phyloP scores from a whole-genome alignment of 2,329 filamentous ascomycete species.

The Fusarium coffeatum region DNA sequence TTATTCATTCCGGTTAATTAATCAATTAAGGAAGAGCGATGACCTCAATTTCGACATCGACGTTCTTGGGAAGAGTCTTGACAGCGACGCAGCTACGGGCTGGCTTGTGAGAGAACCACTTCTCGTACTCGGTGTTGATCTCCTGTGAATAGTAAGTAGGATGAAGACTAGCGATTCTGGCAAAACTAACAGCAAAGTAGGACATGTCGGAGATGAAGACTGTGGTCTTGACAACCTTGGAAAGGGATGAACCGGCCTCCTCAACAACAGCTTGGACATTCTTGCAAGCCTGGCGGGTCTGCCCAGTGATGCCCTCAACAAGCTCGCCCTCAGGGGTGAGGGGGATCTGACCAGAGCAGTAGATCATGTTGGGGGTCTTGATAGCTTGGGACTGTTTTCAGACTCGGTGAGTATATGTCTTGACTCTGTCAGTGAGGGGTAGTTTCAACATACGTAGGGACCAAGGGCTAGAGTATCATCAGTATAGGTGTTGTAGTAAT shows the following conservation, averaged over 20 bases:
- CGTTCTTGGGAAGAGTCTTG: conserved; percentile 86
- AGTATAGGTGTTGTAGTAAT: conserved; percentile 9
- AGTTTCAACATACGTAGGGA: conserved; percentile 66
- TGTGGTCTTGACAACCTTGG: conserved; percentile 88
- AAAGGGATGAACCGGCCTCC: conserved; percentile 81
- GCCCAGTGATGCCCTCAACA: conserved; percentile 71
- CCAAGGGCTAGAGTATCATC: conserved; percentile 62
- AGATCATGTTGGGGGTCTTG: conserved; percentile 73
- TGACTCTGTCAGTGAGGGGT: conserved; percentile 20
- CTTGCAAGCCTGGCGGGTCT: conserved; percentile 72
- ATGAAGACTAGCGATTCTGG: too few relatives aligned
- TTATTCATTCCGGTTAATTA: conserved; percentile 32
- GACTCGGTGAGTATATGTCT: conserved; percentile 23
- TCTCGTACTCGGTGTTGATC: conserved; percentile 88
- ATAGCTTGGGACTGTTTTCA: conserved; percentile 70
- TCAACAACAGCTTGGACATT: conserved; percentile 87
- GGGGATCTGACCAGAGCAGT: conserved; percentile 80
- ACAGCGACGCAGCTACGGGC: conserved; percentile 92
- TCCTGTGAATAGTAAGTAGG: conserved; percentile 54
- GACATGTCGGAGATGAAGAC: conserved; percentile 94
- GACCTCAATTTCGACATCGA: conserved; percentile 90
- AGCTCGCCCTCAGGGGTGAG: conserved; percentile 67
- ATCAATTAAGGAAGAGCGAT: conserved; percentile 75
- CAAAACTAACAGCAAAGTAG: conserved; percentile 73
- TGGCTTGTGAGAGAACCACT: conserved; percentile 86